Base-by-base conservation (phyloP, 371 early-diverging fungal species). In the Lichtheimia ramosa region DNA sequence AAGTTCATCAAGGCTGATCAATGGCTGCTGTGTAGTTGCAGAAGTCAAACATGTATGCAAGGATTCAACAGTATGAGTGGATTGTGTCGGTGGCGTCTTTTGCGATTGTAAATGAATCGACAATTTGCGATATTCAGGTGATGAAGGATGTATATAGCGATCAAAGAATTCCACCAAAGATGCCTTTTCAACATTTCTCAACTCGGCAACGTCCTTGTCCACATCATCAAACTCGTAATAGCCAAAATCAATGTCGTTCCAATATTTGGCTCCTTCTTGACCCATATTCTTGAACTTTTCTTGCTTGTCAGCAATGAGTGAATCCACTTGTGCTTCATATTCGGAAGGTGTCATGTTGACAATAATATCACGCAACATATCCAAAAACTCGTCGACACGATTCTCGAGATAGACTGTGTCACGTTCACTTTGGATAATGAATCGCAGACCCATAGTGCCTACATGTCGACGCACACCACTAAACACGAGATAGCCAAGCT, bases 401-500 rank as follows among this genome's bases (percentile, higher is more conserved):
- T 75, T 73, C 61, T 94, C 91, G 48, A 96, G 71, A 65, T 90
- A 92, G 15, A 82, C 74, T 2, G 98, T 92, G 43, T 90, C 89
- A 0, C 82, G 65, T 64, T 95, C 96, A 57, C 94, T 92, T 67
- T 97, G 96, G 23, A 97, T 74, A 34, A 95, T 82, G 50, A 96
- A 69, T 0, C 89, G 75, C 54, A 91, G 70, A 0, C 91, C 91
- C 43, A 85, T 66, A 3, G 73, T 69, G 3, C 84, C 83, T 1
- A 83, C 66, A n/a, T 80, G 79, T 48, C 74, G 76, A 18, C 86
- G 74, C 10, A 84, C 62, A 3, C 88, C 89, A 62, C 88, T 85
- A 61, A 84, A 90, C n/a, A 91, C 92, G n/a, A 90, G 62, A 63
- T 94, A 94, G 14, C 94, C 88, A 59, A 94, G 75, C 63, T 92